A percentile compares a stretch with the other conserved stretches of the same genome.
Conservation (phyloP, 805 yeast genomes). For the Starmerella kuoi region DNA sequence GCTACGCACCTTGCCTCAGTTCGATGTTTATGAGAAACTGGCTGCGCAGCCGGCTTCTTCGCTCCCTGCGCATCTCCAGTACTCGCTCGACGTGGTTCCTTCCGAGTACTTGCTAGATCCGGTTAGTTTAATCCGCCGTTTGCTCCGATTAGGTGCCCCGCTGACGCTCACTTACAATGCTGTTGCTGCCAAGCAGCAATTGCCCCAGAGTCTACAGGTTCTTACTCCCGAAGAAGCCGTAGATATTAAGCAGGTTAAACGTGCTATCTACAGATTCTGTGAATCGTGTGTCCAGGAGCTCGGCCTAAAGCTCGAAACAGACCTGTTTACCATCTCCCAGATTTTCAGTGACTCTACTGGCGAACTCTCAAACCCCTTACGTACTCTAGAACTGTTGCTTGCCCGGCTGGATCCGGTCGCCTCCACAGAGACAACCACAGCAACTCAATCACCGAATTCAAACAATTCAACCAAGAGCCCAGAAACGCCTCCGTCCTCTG, state of each 20-base stretch:
- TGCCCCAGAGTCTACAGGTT: slow-evolving; percentile 31
- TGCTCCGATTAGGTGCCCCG: slow-evolving; percentile 87
- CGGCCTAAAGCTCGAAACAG: slow-evolving; percentile 55
- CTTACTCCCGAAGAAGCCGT: slow-evolving; percentile 59
- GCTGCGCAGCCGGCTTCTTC: slow-evolving; percentile 33
- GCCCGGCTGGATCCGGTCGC: slow-evolving; percentile 30
- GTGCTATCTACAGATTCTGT: slow-evolving; percentile 79
- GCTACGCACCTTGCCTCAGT: slow-evolving; percentile 48
- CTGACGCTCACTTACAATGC: slow-evolving; percentile 73
- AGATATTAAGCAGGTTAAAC: slow-evolving; percentile 74
- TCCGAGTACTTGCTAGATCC: slow-evolving; percentile 60
- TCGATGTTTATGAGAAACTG: slow-evolving; percentile 50
- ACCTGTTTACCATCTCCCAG: slow-evolving; percentile 78
- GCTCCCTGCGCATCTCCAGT: slow-evolving; percentile 14
- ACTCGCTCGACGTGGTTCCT: slow-evolving; percentile 50
- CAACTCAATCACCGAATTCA: neutral
- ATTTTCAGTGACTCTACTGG: slow-evolving; percentile 74
- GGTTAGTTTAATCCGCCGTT: slow-evolving; percentile 76
- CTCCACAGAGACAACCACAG: slow-evolving; percentile 1
- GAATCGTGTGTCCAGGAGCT: slow-evolving; percentile 71
- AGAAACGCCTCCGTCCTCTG: neutral
- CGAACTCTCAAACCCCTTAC: slow-evolving; percentile 61
- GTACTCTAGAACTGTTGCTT: slow-evolving; percentile 55
- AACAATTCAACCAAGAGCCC: slow-evolving; percentile 1
- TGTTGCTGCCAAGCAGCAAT: slow-evolving; percentile 26